Evolutionary conservation across 1,139 yeast species (phyloP).

Genomic region (Suhomyces choctaworum): DNA sequence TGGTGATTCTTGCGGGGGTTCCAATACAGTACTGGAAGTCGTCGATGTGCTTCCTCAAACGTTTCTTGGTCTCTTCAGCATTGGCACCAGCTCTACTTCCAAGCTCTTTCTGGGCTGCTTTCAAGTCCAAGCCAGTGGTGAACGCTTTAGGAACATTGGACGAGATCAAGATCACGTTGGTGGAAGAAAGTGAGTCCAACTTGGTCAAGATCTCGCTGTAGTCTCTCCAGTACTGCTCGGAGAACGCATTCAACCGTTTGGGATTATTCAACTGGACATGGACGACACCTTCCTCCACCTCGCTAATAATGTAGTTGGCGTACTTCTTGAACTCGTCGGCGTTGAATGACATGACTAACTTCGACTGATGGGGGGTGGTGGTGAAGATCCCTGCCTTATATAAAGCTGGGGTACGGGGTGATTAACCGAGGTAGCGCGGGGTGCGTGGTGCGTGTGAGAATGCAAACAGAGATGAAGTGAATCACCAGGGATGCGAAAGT

Average conservation of each 20-base stretch:
- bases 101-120: constrained; percentile 30
- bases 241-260: constrained; percentile 58
- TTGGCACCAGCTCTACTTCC: constrained; percentile 2
- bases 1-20: constrained; percentile 45
- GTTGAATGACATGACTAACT: constrained; percentile 11
- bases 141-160: constrained; percentile 60
- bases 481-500: too few relatives aligned
- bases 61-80: constrained; percentile 22
- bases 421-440: too few relatives aligned
- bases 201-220: constrained; percentile 50
- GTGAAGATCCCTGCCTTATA: too few relatives aligned
- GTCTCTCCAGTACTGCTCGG: constrained; percentile 54
- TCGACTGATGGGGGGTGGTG: too few relatives aligned
- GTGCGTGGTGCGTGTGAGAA: too few relatives aligned
- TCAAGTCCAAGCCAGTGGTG: constrained; percentile 67
- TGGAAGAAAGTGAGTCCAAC: constrained; percentile 47
- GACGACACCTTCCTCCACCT: constrained; percentile 49
- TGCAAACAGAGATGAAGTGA: too few relatives aligned
- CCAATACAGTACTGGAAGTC: constrained; percentile 61
- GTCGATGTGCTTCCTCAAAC: constrained; percentile 42
- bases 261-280: constrained; percentile 70
- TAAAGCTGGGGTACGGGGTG: too few relatives aligned
- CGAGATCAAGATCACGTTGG: constrained; percentile 55
- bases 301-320: constrained; percentile 41
- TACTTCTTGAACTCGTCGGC: constrained; percentile 31